Evolutionary conservation across 2,329 filamentous ascomycete genomes (phyloP), one percentile per base, ranked within the genome.

Genomic region (Hypoxylon rubiginosum): DNA sequence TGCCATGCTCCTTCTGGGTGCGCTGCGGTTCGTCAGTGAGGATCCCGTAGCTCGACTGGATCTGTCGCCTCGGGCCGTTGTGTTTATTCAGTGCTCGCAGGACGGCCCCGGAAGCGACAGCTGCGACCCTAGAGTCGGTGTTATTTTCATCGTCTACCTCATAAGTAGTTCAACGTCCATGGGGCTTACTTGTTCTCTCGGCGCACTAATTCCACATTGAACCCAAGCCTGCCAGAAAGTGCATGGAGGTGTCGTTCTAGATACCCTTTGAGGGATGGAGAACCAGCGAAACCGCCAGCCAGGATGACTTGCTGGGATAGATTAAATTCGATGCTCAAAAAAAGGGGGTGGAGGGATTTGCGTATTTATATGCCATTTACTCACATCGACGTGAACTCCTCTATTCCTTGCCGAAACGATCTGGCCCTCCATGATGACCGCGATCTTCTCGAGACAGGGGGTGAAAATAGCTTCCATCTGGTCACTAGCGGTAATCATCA

Each of bases 201-300:
- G 17, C 2, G 5, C 15, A 7, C n/a, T 10, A 41, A 19, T 13
- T 41, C 9, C 39, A 41, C n/a, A 41, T 41, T 9, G n/a, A 17
- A 41, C 8, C 39, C n/a, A 41, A 41, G 17, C 9, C 13, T 41
- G 39, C 3, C 13, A 19, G 39, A 41, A 13, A 41, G 39, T 46
- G 19, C 45, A 41, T 39, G 19, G 48, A 71, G 69, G 21, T 51
- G 64, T 13, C 62, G 34, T 52, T 57, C 19, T n/a, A 77, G 49
- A 52, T 73, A 67, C 36, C 67, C 62, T 52, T 66, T 34, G 15
- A 77, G 64, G n/a, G 73, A 72, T 3, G 67, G 67, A 13, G 74
- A 77, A 13, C 71, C 68, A 1, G 72, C 75, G 66, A 78, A 78
- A 15, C 75, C 76, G 28, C 75, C 76, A 43, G 76, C 75, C 3